Evolutionary conservation across 139 green algal species (phyloP).

Genomic region (Chlorella sp.): DNA sequence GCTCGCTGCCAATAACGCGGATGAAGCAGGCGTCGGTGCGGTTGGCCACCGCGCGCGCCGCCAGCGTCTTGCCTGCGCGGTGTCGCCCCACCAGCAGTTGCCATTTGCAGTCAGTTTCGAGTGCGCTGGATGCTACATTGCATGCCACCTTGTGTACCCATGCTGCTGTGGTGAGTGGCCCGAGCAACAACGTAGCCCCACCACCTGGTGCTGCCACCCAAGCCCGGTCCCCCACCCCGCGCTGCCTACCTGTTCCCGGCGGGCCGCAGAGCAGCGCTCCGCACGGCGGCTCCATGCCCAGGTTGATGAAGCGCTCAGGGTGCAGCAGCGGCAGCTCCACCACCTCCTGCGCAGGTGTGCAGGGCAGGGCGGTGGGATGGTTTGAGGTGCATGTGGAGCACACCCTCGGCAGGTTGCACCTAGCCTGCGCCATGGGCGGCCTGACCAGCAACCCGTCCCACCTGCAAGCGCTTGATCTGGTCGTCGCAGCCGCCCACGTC

Average conservation of each 20-base stretch:
- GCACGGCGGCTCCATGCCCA: constrained; percentile 98
- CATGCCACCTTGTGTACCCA: not conserved
- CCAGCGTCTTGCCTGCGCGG: constrained; percentile 92
- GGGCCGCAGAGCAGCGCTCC: constrained; percentile 97
- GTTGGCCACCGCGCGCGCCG: constrained; percentile 97
- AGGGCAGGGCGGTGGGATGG: no score
- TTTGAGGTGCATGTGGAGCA: no score
- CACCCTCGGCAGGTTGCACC: no score
- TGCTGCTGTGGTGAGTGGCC: no score
- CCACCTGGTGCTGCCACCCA: not conserved
- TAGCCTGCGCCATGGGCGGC: no score
- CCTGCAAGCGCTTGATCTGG: constrained; percentile 95
- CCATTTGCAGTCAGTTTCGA: no score
- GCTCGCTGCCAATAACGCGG: constrained; percentile 96
- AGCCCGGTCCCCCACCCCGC: not conserved
- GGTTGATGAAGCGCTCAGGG: constrained; percentile 93
- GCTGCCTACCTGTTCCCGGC: constrained; percentile 61
- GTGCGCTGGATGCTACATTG: no score
- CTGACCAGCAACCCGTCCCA: no score
- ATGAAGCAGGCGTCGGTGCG: constrained; percentile 99
- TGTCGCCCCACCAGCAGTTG: no score
- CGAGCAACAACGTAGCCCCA: no score
- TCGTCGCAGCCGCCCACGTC: constrained; percentile 98
- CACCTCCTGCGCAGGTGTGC: constrained; percentile 65
- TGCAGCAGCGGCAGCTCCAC: constrained; percentile 98